phyloP scores from a whole-genome alignment of 2,329 filamentous ascomycete species.

The Epichloe baconii region DNA sequence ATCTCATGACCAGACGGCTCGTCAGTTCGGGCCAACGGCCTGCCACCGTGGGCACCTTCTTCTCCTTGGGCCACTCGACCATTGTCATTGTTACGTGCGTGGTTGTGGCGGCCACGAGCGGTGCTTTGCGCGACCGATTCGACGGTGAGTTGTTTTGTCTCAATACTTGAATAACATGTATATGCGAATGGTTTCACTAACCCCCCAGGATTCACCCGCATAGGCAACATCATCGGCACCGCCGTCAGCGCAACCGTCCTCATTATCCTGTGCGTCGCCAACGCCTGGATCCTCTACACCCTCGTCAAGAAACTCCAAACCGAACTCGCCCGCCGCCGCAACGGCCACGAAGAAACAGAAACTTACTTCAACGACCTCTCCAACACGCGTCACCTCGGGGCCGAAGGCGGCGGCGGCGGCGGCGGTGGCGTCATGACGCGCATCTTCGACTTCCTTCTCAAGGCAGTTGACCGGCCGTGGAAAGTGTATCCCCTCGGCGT shows the following conservation, averaged over 20 bases:
- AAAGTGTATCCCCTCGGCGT: conserved; percentile 92
- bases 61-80: conserved; percentile 86
- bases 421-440: conserved; percentile 56
- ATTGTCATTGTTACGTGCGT: conserved; percentile 85
- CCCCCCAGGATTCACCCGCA: conserved; percentile 45
- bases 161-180: not conserved
- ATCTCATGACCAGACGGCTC: conserved; percentile 83
- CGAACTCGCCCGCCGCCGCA: conserved; percentile 33
- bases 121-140: conserved; percentile 69
- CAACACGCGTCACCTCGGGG: conserved; percentile 39
- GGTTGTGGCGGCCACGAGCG: conserved; percentile 81
- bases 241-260: conserved; percentile 75
- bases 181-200: not conserved
- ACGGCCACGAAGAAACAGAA: conserved; percentile 14
- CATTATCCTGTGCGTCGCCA: conserved; percentile 69
- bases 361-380: conserved; percentile 12
- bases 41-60: conserved; percentile 87
- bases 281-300: conserved; percentile 72
- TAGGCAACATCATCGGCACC: conserved; percentile 84
- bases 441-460: conserved; percentile 64
- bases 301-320: conserved; percentile 55
- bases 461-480: conserved; percentile 64
- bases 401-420: conserved; percentile 62
- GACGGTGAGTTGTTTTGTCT: conserved; percentile 27
- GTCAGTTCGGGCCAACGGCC: conserved; percentile 75